Conservation (phyloP, 345 rosid genomes). For the Angophora floribunda region DNA sequence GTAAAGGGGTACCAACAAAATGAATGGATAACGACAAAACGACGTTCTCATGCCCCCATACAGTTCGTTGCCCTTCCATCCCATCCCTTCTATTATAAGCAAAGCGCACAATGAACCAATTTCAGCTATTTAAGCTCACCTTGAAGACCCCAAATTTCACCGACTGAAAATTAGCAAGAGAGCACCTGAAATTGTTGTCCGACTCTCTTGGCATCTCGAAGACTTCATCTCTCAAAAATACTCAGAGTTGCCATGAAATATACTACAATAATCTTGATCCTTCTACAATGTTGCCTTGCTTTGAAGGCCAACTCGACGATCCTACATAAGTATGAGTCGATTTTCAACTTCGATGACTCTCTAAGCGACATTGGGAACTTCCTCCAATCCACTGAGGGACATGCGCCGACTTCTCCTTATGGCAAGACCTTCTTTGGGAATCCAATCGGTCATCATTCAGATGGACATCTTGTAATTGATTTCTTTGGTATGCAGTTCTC, state of each 20-base stretch:
- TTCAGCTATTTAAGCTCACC: background rate
- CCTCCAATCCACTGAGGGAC: conserved; percentile 38
- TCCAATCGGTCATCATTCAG: conserved; percentile 58
- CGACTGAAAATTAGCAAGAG: background rate
- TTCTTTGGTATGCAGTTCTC: conserved; percentile 31
- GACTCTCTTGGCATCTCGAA: background rate
- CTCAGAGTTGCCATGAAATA: background rate
- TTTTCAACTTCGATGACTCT: conserved; percentile 78
- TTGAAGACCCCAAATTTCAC: background rate
- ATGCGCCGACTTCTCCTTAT: conserved; percentile 49
- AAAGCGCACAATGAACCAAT: background rate
- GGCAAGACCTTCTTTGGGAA: conserved; percentile 53
- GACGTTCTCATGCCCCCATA: background rate
- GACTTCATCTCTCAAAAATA: background rate
- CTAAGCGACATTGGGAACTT: conserved; percentile 71
- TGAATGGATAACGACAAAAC: background rate
- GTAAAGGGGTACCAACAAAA: background rate
- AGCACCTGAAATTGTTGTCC: background rate
- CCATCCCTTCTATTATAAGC: background rate
- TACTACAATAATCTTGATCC: background rate
- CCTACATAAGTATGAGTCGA: conserved; percentile 34
- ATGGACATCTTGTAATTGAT: conserved; percentile 71
- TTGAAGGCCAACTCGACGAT: background rate
- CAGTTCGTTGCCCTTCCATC: background rate
- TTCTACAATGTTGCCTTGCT: background rate